Conservation (phyloP, 306 rosid genomes). For the Hippophae tibetana region DNA sequence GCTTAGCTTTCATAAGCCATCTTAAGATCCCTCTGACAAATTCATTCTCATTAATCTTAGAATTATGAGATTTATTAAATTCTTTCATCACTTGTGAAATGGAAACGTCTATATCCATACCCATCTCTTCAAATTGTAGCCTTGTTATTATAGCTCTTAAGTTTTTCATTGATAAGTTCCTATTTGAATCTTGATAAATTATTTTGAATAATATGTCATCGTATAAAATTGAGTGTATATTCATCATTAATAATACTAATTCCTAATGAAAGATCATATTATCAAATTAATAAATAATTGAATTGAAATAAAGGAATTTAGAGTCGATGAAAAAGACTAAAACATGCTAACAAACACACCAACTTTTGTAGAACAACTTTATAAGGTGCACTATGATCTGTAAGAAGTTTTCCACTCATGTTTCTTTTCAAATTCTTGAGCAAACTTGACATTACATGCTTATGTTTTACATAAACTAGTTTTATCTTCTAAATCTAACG, state of each 20-base stretch:
- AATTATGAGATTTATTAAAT: slow-evolving; percentile 12
- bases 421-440: too few species aligned
- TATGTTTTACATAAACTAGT: too few species aligned
- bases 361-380: slow-evolving; percentile 25
- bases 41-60: slow-evolving; percentile 13
- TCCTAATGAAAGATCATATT: too few species aligned
- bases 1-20: slow-evolving; percentile 27
- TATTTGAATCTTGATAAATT: slow-evolving; percentile 20
- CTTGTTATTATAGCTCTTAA: slow-evolving; percentile 29
- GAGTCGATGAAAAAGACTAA: too few species aligned
- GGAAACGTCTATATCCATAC: slow-evolving; percentile 14
- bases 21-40: slow-evolving; percentile 29
- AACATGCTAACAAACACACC: not conserved
- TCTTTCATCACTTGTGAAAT: slow-evolving; percentile 22
- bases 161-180: slow-evolving; percentile 20
- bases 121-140: slow-evolving; percentile 27
- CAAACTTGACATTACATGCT: too few species aligned
- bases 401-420: too few species aligned
- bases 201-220: not conserved
- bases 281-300: too few species aligned
- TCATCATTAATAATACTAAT: too few species aligned
- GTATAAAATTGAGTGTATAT: too few species aligned
- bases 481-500: too few species aligned
- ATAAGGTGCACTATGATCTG: slow-evolving; percentile 24
- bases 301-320: too few species aligned